Evolutionary conservation across 208 protist species (phyloP), one percentile per base, ranked within the genome.

Genomic region (Leishmania martiniquensis): DNA sequence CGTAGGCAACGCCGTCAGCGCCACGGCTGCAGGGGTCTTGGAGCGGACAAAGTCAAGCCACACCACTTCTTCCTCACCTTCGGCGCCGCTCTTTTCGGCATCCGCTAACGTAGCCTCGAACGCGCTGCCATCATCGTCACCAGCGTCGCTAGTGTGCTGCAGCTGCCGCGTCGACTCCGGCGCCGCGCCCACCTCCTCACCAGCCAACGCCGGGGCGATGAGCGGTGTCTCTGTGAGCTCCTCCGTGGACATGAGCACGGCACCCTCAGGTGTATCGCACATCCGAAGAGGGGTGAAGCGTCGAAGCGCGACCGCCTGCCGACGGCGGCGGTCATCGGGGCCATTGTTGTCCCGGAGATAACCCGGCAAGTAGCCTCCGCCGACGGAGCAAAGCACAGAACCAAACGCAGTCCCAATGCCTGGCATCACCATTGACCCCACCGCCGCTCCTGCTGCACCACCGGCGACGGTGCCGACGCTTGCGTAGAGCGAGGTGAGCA

Each of bases 351-450:
- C 72, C 22, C 89, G 73, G 22, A 85, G 49, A 51, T 84, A 85
- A 13, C 75, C 59, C 0, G 86, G 89, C 29, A 90, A 17, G 73
- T 88, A 90, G 42, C 85, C 84, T 17, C 80, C 85, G 22, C 74
- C 76, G 20, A 85, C 54, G 55, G 86, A 87, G 73, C 82, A 70
- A 5, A 84, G 72, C n/a, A 87, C 80, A 13, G 83, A 90, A 13
- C 92, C 92, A 0, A 96, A 57, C 47, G 80, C 88, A 13, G 92
- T 94, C 49, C 92, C 92, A 20, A 93, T 42, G n/a, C 91, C 91
- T 13, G 91, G 91, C 44, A 92, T 12, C n/a, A 88, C 29, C 52
- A 89, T 66, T 22, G 86, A 82, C 25, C 91, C 91, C 60, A 92
- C 34, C 17, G 85, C 83, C 3, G 87, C 87, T 0, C 92, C 92